Evolutionary conservation across 805 yeast genomes (phyloP), one percentile per base, ranked within the genome.

Genomic region (Debaryomyces tyrocola): DNA sequence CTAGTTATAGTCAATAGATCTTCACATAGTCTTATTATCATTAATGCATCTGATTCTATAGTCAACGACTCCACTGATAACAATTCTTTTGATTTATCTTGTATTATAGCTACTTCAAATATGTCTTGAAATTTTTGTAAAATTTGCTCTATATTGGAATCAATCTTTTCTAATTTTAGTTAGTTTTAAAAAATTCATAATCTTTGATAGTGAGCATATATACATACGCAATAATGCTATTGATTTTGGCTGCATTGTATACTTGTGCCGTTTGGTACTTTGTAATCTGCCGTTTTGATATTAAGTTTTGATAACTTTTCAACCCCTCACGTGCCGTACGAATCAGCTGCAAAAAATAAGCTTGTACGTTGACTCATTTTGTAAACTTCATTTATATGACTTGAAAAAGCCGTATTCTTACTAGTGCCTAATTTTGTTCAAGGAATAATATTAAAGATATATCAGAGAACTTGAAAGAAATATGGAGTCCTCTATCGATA

Each of bases 11-110:
- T 57, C 11, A 81, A 59, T 33, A 81, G 61, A 46, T 81, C 85
- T 51, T 80, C 82, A 36, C 81, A 73, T 12, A 79, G 63, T 44
- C 83, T 62, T 8, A 80, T 70, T 2, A 80, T 78, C 1, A 75
- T 69, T 44, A 77, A 64, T 0, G 83, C 74, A 51, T 78, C 78
- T 17, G 79, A 69, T 53, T 80, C 84, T 20, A 81, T 77, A 14
- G 80, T 80, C 15, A 81, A 62, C 29, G 80, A 73, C 51, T 80
- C 84, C n/a, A 79, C 76, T 0, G 83, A 77, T 31, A 72, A 52
- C 20, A 68, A 52, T 48, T 73, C 78, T 37, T 65, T 64, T 12
- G 75, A 63, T 47, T 73, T 73, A 45, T 67, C 74, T 44, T 65
- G 64, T 27, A 68, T 64, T 33, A 70, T 61, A 12, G 80, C 70